Percentiles rank a stretch among this genome's conserved stretches.
These are phyloP conservation scores for Austroboletus novae-zelandiae DNA, from an alignment of 1,284 basidiomycete species.

Conservation along the genomic window DNA sequence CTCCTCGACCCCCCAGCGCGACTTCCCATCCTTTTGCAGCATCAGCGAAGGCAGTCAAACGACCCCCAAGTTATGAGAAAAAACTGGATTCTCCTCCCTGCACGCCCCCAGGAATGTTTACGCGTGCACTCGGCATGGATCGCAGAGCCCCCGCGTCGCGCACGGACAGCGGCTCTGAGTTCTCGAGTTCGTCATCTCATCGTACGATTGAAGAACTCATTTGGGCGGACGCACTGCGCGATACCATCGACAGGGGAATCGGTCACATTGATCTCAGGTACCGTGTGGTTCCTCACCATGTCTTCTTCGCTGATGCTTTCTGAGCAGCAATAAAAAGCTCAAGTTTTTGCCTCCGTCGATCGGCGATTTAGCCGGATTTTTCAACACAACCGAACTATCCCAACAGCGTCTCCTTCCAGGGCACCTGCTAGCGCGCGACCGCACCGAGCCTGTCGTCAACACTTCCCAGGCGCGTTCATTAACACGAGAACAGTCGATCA, in stretches of 20 bases:
- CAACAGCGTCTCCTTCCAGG: conserved; percentile 25
- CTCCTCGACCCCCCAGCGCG: conserved; percentile 11
- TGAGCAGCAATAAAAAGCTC: conserved; percentile 22
- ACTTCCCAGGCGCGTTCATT: conserved; percentile 26
- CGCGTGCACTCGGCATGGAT: neutral
- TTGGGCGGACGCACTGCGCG: conserved; percentile 29
- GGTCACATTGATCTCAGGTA: conserved; percentile 36
- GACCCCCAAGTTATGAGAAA: conserved; percentile 30
- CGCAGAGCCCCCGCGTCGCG: conserved; percentile 19
- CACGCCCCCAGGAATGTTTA: conserved; percentile 25
- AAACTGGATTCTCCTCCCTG: conserved; percentile 17
- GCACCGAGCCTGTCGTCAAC: conserved; percentile 22
- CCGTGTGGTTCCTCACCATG: neutral
- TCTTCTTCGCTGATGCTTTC: conserved; percentile 11
- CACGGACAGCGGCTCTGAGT: conserved; percentile 1
- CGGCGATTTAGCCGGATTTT: conserved; percentile 24
- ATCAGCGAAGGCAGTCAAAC: conserved; percentile 28
- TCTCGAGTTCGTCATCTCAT: conserved; percentile 14
- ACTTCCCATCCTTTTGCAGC: conserved; percentile 31
- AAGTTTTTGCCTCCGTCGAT: conserved; percentile 27
- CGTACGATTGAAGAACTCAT: conserved; percentile 25
- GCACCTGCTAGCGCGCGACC: conserved; percentile 19
- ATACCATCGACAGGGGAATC: conserved; percentile 29
- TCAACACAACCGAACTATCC: conserved; percentile 30
- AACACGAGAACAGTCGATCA: conserved; percentile 31